Percentiles rank a stretch among this genome's conserved stretches.
phyloP scores from a whole-genome alignment of 331 rosid genomes.

The Malus hybrid region DNA sequence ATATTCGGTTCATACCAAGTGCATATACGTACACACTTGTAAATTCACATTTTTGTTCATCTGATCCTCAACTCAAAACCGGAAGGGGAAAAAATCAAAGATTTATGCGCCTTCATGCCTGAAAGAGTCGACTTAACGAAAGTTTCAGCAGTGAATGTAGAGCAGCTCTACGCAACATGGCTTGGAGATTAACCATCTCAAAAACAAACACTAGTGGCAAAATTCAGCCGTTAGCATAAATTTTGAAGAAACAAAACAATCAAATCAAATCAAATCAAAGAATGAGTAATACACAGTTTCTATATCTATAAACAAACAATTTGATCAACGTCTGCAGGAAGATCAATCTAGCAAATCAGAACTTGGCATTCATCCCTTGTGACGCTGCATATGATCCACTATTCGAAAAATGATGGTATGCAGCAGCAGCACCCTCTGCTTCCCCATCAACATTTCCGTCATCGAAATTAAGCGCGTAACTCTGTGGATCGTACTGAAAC shows the following conservation, averaged over 20 bases:
- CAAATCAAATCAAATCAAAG: background rate
- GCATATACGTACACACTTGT: background rate
- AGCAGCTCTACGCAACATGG: background rate
- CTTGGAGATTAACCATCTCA: background rate
- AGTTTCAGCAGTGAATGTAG: too few species aligned
- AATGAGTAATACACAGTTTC: background rate
- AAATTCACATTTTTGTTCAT: background rate
- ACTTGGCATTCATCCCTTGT: background rate
- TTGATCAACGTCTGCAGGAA: background rate
- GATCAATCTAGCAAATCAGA: background rate
- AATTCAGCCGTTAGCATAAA: background rate
- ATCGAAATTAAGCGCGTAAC: conserved; percentile 52
- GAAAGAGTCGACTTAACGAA: too few species aligned
- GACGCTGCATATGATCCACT: conserved; percentile 13
- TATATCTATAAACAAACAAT: background rate
- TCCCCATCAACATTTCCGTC: conserved; percentile 21
- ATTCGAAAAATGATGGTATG: background rate
- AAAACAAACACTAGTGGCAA: background rate
- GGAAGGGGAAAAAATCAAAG: background rate
- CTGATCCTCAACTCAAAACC: background rate
- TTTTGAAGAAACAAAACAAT: background rate
- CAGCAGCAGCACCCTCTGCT: background rate
- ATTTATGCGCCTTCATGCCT: too few species aligned
- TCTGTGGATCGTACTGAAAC: conserved; percentile 38
- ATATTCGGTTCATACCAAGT: background rate